Conservation (phyloP, 768 basidiomycete genomes). For the Tricholoma furcatifolium region DNA sequence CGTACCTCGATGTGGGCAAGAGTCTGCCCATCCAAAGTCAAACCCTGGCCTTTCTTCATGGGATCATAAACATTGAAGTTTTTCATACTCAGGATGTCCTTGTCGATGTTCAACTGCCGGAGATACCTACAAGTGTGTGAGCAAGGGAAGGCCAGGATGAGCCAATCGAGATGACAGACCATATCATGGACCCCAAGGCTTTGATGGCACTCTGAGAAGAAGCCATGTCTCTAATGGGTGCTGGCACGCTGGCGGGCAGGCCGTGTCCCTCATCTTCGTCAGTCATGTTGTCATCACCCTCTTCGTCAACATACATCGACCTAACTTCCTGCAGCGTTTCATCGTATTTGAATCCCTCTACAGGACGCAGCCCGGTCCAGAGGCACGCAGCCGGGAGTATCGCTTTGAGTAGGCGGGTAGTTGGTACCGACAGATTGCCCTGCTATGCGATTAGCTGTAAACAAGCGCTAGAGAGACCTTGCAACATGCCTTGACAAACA, state of each 20-base stretch:
- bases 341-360: conserved; percentile 81
- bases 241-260: conserved; percentile 53
- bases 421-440: conserved; percentile 85
- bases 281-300: conserved; percentile 37
- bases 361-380: conserved; percentile 82
- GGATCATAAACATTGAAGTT: conserved; percentile 99
- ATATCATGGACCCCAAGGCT: conserved; percentile 89
- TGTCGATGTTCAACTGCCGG: conserved; percentile 91
- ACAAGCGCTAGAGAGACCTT: neutral
- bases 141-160: conserved; percentile 19
- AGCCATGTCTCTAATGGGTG: conserved; percentile 73
- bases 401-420: conserved; percentile 77
- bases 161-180: conserved; percentile 43
- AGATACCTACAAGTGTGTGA: conserved; percentile 57
- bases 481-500: conserved; percentile 76
- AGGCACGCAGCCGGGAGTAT: conserved; percentile 79
- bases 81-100: conserved; percentile 91
- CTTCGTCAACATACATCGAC: conserved; percentile 54
- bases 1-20: conserved; percentile 90
- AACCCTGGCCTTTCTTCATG: conserved; percentile 82
- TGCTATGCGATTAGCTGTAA: conserved; percentile 25
- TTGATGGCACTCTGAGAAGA: conserved; percentile 68
- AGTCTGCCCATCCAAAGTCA: conserved; percentile 92
- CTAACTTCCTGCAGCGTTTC: conserved; percentile 68
- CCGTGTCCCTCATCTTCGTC: conserved; percentile 43